Percentiles rank a stretch among this genome's conserved stretches.
Evolutionary conservation across 2,329 filamentous ascomycete genomes (phyloP).

Genomic region (Sphaceloma murrayae): DNA sequence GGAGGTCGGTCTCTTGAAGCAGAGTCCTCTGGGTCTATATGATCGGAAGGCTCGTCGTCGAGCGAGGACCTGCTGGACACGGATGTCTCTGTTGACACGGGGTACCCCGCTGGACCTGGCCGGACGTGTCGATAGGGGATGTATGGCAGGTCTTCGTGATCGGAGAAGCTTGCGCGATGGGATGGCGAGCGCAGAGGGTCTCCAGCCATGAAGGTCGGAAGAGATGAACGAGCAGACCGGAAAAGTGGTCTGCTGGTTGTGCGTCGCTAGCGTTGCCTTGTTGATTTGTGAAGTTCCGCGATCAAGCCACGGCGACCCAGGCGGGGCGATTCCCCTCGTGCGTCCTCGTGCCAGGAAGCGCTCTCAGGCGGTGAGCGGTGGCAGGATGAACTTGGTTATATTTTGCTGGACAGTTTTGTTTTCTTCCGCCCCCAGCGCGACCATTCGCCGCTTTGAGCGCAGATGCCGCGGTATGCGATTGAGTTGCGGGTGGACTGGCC

Average conservation of each 20-base stretch:
- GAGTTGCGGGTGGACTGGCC: background rate
- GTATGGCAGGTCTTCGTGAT: slow-evolving; percentile 9
- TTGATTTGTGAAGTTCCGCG: background rate
- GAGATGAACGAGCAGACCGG: background rate
- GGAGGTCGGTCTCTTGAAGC: slow-evolving; percentile 8
- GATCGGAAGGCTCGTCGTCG: slow-evolving; percentile 5
- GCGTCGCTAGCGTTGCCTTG: slow-evolving; percentile 5
- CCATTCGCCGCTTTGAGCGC: background rate
- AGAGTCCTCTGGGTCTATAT: slow-evolving; percentile 12
- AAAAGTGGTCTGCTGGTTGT: slow-evolving; percentile 3
- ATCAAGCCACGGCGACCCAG: slow-evolving; percentile 13
- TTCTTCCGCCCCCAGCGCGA: too few relatives aligned
- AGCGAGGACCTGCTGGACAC: slow-evolving; percentile 11
- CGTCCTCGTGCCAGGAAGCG: background rate
- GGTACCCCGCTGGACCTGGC: background rate
- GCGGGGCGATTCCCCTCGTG: slow-evolving; percentile 1
- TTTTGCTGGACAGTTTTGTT: background rate
- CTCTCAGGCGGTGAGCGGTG: slow-evolving; percentile 7
- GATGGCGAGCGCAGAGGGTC: slow-evolving; percentile 9
- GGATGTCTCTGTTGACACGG: slow-evolving; percentile 8
- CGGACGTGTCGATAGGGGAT: slow-evolving; percentile 12
- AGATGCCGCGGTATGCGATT: slow-evolving; percentile 10
- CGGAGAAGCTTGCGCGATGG: slow-evolving; percentile 13
- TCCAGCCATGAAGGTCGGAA: slow-evolving; percentile 9
- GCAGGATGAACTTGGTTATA: background rate